Evolutionary conservation across 495 filamentous ascomycete species (phyloP), one percentile per base, ranked within the genome.

Genomic region (Penicillium nucicola): DNA sequence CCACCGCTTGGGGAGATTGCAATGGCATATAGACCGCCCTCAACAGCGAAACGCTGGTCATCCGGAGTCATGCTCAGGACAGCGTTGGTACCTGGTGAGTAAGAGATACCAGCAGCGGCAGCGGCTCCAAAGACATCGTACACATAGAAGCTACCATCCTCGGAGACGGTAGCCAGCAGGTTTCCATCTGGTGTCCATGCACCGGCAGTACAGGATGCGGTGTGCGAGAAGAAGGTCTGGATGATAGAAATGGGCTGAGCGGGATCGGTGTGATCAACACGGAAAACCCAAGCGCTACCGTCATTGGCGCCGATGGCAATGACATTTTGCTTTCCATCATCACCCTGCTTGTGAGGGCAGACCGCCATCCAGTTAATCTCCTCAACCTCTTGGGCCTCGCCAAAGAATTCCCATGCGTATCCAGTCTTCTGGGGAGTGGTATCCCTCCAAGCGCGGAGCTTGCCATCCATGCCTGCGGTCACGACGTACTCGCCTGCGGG

Each of bases 271-370:
- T 79, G 67, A 57, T 95, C 86, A 61, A 97, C 78, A 6, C 81
- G 84, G 70, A 97, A 93, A 5, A 99, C 86, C 95, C 95, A 99
- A 5, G 95, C 89, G 40, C 83, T 88, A 37, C 95, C 95, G 65
- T 99, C 92, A n/a, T 79, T 87, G 33, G 90, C 90, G 32, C 95
- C 95, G 17, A 97, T 68, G 1, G 95, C 95, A 54, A 99, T 61
- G n/a, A 87, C 83, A 67, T 97, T 95, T 19, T 84, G 79, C 62
- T 86, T 79, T 13, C 71, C 74, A 8, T 84, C 46, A 71, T 77
- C 37, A 78, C 66, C 68, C 8, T 73, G 68, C 14, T 78, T 66
- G 15, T 79, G 77, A 2, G 92, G 92, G 64, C 88, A 96, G 0
- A 89, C 75, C 0, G 77, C 66, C 5, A 97, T 68, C 90, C 92